A percentile compares a stretch with the other conserved stretches of the same genome.
Conservation (phyloP, 2,329 filamentous ascomycete genomes). For the Coniochaeta sp. region DNA sequence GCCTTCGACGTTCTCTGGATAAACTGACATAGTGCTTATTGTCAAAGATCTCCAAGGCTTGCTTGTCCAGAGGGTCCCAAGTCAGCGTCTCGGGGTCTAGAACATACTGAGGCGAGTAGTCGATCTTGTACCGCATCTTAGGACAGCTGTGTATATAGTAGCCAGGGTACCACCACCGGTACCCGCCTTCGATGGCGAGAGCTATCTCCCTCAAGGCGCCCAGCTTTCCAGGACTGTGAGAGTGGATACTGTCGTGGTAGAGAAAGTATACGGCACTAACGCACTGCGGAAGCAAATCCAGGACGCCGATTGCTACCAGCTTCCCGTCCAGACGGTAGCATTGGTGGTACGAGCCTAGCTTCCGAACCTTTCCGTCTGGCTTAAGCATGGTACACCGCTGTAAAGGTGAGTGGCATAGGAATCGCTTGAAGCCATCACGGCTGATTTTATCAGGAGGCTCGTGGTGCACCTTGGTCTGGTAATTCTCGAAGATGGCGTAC, state of each 20-base stretch:
- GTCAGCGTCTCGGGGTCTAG: slow-evolving; percentile 59
- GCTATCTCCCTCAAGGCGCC: slow-evolving; percentile 68
- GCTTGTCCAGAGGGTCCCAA: slow-evolving; percentile 54
- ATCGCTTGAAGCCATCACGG: slow-evolving; percentile 56
- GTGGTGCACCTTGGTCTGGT: slow-evolving; percentile 66
- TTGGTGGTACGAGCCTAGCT: slow-evolving; percentile 71
- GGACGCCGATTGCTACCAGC: slow-evolving; percentile 67
- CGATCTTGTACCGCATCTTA: slow-evolving; percentile 82
- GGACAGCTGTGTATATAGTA: slow-evolving; percentile 76
- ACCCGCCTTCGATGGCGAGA: slow-evolving; percentile 60
- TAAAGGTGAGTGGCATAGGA: slow-evolving; percentile 67
- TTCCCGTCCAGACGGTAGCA: slow-evolving; percentile 73
- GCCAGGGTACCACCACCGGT: slow-evolving; percentile 71
- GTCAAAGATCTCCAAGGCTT: slow-evolving; percentile 42
- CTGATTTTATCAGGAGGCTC: slow-evolving; percentile 55
- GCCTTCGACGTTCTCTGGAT: slow-evolving; percentile 19
- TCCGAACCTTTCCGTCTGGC: slow-evolving; percentile 42
- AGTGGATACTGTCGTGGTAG: slow-evolving; percentile 68
- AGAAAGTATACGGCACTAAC: slow-evolving; percentile 81
- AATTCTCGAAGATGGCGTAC: slow-evolving; percentile 64
- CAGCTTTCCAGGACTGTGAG: slow-evolving; percentile 66
- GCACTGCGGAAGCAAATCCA: slow-evolving; percentile 69
- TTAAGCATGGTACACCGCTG: slow-evolving; percentile 33
- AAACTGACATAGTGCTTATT: slow-evolving; percentile 49
- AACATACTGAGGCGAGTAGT: slow-evolving; percentile 68